Evolutionary conservation across 345 rosid species (phyloP), one percentile per base, ranked within the genome.

Genomic region (Ceriops decandra): DNA sequence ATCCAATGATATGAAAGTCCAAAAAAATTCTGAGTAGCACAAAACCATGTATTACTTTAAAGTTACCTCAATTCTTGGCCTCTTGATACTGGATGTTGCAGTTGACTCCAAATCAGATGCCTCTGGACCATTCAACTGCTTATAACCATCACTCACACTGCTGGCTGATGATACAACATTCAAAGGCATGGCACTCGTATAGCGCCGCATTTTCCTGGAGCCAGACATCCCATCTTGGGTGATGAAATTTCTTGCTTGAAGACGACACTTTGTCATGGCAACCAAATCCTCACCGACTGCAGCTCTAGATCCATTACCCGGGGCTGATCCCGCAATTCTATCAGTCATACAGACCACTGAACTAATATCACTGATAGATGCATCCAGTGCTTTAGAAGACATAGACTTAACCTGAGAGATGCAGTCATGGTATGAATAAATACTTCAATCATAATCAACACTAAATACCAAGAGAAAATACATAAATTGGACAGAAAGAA

Each of bases 231-330:
- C 95, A 81, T 90, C 98, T 81, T 90, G 99, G 46, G 90, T 82
- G 62, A 86, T 83, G 74, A 81, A 83, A 77, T 85, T 90, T 85
- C 93, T 95, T 61, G 96, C 93, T 74, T 90, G 95, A 72, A 89
- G 85, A 67, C 96, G 95, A 63, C 95, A 88, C 70, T 90, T 95
- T 42, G 96, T 90, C 99, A 91, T 88, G 24, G 97, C 97, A 66
- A 86, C 99, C 81, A 95, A 82, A 86, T 95, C 99, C 82, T 95
- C 99, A 62, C 99, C 97, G 73, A 86, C 95, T 33, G 97, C 91
- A 74, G 99, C 93, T 79, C 95, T 88, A 77, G 98, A 95, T 70
- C 99, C 98, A 77, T 91, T 95, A 65, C 95, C 97, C 3, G 97
- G 95, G 16, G 97, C 95, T 16, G 99, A 91, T 49, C 99, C 96